Conservation (phyloP, 2,329 filamentous ascomycete species). For the Neocucurbitaria cava region DNA sequence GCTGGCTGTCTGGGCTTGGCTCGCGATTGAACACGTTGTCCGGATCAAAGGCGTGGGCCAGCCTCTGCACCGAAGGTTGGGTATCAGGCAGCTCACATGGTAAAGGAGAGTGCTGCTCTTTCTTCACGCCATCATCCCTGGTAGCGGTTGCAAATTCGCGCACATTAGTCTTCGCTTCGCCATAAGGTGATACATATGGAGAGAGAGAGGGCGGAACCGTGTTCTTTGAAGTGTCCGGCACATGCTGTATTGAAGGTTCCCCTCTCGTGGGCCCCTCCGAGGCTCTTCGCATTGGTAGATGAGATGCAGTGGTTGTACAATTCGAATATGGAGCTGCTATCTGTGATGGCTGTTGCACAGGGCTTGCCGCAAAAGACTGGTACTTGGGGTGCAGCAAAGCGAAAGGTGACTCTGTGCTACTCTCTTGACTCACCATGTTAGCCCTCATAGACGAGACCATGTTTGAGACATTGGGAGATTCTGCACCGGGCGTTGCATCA, state of each 20-base stretch:
- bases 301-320: not conserved
- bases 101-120: not conserved
- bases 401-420: not conserved
- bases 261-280: not conserved
- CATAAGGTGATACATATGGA: not conserved
- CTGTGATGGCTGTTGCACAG: not conserved
- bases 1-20: slow-evolving; percentile 10
- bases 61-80: not conserved
- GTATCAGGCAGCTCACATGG: not conserved
- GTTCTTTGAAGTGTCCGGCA: not conserved
- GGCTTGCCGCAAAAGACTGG: not conserved
- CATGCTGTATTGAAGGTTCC: not conserved
- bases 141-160: not conserved
- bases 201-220: not conserved
- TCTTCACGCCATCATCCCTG: not conserved
- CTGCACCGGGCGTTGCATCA: not conserved
- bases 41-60: slow-evolving; percentile 17
- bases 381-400: not conserved
- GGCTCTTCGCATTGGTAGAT: not conserved
- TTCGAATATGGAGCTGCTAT: not conserved
- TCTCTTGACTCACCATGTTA: not conserved
- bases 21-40: slow-evolving; percentile 26
- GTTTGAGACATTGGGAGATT: not conserved
- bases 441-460: not conserved
- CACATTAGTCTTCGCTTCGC: not conserved